Percentiles rank a stretch among this genome's conserved stretches.
Conservation (phyloP, 441 rosid species). For the Syzygium malaccense region DNA sequence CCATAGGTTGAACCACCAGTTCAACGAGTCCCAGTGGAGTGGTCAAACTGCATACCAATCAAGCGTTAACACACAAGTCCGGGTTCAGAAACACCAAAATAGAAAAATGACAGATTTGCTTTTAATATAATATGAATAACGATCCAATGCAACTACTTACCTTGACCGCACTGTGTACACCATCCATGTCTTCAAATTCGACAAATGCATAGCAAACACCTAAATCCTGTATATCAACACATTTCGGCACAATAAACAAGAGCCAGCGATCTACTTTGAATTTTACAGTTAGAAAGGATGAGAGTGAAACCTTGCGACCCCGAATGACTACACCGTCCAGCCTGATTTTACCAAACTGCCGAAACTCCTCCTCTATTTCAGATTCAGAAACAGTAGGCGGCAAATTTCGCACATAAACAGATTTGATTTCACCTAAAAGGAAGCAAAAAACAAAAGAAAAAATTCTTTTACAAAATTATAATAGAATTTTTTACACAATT, state of each 20-base stretch:
- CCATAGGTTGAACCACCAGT: background rate
- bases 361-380: conserved; percentile 71
- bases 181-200: conserved; percentile 55
- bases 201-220: conserved; percentile 78
- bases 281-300: background rate
- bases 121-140: background rate
- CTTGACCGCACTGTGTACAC: conserved; percentile 52
- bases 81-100: background rate
- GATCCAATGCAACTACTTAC: conserved; percentile 17
- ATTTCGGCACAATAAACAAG: background rate
- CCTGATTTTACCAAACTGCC: conserved; percentile 47
- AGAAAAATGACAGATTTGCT: background rate
- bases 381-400: conserved; percentile 39
- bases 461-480: background rate
- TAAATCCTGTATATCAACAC: conserved; percentile 41
- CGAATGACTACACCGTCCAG: conserved; percentile 60
- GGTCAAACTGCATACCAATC: background rate
- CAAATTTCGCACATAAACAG: conserved; percentile 64
- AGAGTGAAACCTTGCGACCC: conserved; percentile 52
- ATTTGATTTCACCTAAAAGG: conserved; percentile 51
- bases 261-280: background rate
- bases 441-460: background rate
- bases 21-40: background rate
- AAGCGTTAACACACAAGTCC: background rate
- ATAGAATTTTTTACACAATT: background rate